These are phyloP conservation scores for Phlebiopsis gigantea DNA, from an alignment of 768 basidiomycete species.

Conservation along the genomic window DNA sequence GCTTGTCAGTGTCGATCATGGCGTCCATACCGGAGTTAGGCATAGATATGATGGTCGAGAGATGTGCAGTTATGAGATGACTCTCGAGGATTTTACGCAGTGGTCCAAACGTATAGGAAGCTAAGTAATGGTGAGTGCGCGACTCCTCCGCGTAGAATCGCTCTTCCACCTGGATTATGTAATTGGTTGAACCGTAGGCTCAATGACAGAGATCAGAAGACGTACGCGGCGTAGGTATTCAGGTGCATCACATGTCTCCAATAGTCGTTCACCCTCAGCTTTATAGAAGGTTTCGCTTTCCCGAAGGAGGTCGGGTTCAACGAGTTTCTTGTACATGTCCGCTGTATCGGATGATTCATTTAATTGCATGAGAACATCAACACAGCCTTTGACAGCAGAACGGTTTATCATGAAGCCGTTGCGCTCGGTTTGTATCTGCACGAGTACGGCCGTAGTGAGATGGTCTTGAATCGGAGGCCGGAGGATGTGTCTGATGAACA, in stretches of 20 bases:
- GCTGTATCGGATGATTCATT: constrained; percentile 37
- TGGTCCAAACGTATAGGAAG: constrained; percentile 61
- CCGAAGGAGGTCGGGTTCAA: constrained; percentile 77
- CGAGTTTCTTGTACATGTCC: constrained; percentile 74
- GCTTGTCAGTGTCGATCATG: constrained; percentile 81
- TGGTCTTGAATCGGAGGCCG: constrained; percentile 78
- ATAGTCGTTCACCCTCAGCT: constrained; percentile 62
- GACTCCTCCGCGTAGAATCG: constrained; percentile 81
- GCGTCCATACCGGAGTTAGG: constrained; percentile 77
- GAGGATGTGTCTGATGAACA: constrained; percentile 83
- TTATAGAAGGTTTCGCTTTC: constrained; percentile 80
- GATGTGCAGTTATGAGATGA: constrained; percentile 71
- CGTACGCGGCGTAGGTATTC: constrained; percentile 78
- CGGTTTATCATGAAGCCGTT: constrained; percentile 88
- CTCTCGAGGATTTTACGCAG: constrained; percentile 74
- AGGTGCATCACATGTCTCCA: constrained; percentile 72
- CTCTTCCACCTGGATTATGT: constrained; percentile 57
- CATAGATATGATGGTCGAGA: constrained; percentile 71
- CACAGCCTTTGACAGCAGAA: constrained; percentile 85
- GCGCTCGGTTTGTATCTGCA: constrained; percentile 86
- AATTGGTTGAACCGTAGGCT: constrained; percentile 8
- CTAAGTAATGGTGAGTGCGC: constrained; percentile 82
- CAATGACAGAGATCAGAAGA: constrained; percentile 11
- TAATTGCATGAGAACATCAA: constrained; percentile 78
- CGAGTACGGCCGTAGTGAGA: constrained; percentile 74